These are phyloP conservation scores for Boletus vermiculosoides DNA, from an alignment of 768 basidiomycete species.

Conservation along the genomic window DNA sequence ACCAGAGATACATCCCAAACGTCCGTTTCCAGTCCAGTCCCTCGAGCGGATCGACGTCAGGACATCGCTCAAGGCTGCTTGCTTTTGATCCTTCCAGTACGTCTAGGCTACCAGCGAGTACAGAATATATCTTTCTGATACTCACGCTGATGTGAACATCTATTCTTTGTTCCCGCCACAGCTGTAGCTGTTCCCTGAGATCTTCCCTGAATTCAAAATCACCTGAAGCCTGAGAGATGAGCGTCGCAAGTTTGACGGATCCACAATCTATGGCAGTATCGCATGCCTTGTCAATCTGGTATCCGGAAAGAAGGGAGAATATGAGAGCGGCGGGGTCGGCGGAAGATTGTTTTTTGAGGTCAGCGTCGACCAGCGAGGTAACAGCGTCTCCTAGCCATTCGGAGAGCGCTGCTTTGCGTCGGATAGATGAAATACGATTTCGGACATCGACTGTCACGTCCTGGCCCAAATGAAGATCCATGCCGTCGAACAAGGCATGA, in stretches of 20 bases:
- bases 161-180: conserved; percentile 79
- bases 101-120: conserved; percentile 76
- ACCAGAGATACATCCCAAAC: conserved; percentile 92
- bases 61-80: conserved; percentile 49
- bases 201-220: conserved; percentile 73
- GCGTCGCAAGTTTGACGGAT: conserved; percentile 82
- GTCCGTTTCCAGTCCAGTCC: conserved; percentile 93
- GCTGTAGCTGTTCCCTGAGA: conserved; percentile 67
- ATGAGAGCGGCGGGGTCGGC: conserved; percentile 49
- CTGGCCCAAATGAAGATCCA: conserved; percentile 60
- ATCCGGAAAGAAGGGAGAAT: conserved; percentile 80
- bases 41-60: conserved; percentile 60
- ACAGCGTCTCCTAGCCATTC: conserved; percentile 82
- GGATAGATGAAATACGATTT: conserved; percentile 57
- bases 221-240: conserved; percentile 84
- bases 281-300: conserved; percentile 85
- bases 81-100: conserved; percentile 54
- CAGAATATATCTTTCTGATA: conserved; percentile 77
- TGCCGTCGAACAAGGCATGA: conserved; percentile 81
- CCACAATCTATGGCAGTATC: conserved; percentile 69
- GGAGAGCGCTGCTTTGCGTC: conserved; percentile 77
- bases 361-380: conserved; percentile 65
- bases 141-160: conserved; percentile 65
- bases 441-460: conserved; percentile 59
- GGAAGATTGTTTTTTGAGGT: conserved; percentile 53